A percentile compares a stretch with the other conserved stretches of the same genome.
Evolutionary conservation across 164 flowering plant genomes (phyloP).

Genomic region (Chloranthus sessilifolius): DNA sequence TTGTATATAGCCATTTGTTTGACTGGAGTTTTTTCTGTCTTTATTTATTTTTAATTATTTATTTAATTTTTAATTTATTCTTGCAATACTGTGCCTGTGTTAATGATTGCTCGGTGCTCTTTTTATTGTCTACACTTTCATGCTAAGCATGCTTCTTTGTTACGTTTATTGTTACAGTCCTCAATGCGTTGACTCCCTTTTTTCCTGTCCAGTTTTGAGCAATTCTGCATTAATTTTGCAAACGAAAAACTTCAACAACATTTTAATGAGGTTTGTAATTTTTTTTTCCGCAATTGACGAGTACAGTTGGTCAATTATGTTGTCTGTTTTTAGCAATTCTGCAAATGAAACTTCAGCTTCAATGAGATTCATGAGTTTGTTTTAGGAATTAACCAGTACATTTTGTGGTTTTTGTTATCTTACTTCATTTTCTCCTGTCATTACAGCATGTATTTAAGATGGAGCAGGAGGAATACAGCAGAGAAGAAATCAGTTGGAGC

Average conservation of each 20-base stretch:
- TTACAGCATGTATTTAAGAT: constrained; percentile 96
- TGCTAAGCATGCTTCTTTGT: background rate
- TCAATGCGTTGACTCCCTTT: background rate
- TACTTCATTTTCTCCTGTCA: background rate
- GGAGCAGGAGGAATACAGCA: constrained; percentile 95
- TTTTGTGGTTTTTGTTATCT: background rate
- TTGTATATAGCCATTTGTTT: no score
- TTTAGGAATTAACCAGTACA: no score
- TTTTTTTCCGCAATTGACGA: background rate
- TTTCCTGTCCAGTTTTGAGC: constrained; percentile 68
- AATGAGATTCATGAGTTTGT: no score
- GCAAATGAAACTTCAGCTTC: no score
- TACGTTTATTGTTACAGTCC: background rate
- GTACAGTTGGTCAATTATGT: background rate
- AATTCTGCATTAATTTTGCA: constrained; percentile 97
- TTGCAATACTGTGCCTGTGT: no score
- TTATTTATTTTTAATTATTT: no score
- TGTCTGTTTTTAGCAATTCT: no score
- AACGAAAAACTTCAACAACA: constrained; percentile 98
- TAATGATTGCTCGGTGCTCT: no score
- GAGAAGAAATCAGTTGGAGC: constrained; percentile 92
- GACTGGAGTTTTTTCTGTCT: no score
- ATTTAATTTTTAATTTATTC: no score
- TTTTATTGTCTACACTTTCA: background rate
- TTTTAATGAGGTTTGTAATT: constrained; percentile 84